Percentiles rank a stretch among this genome's conserved stretches.
Evolutionary conservation across 768 basidiomycete species (phyloP).

Genomic region (Pleurotus salmoneostramineus): DNA sequence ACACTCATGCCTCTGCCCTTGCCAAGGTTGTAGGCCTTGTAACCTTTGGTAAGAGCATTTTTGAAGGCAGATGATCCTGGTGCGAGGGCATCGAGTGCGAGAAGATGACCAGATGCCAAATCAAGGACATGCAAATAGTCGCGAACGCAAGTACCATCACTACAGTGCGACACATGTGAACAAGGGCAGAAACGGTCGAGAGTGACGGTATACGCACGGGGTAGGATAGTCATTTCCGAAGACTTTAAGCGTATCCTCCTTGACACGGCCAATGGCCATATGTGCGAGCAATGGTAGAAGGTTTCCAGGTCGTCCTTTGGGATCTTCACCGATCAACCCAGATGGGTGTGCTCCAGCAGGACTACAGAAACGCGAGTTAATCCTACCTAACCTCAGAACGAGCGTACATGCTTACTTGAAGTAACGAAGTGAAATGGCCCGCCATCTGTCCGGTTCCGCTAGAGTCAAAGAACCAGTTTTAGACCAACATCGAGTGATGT

Average conservation of each 20-base stretch:
- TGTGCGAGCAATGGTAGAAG: constrained; percentile 90
- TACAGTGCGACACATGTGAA: constrained; percentile 19
- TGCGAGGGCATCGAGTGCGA: constrained; percentile 73
- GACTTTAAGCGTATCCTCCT: constrained; percentile 67
- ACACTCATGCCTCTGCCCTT: constrained; percentile 91
- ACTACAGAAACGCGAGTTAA: constrained; percentile 31
- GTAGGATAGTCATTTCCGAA: constrained; percentile 99
- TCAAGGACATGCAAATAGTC: constrained; percentile 95
- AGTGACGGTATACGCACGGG: constrained; percentile 41
- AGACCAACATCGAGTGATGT: neutral
- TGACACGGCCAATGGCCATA: constrained; percentile 88
- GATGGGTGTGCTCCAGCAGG: constrained; percentile 99
- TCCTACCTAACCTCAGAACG: neutral
- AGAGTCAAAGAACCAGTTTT: constrained; percentile 9
- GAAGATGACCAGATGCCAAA: constrained; percentile 89
- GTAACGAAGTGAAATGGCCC: constrained; percentile 86
- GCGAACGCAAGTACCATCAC: constrained; percentile 97
- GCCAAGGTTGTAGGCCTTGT: constrained; percentile 96
- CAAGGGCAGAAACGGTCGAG: neutral
- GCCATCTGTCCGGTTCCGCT: constrained; percentile 74
- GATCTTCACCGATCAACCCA: constrained; percentile 93
- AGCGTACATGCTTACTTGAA: constrained; percentile 70
- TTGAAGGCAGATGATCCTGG: constrained; percentile 59
- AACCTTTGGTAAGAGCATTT: constrained; percentile 50
- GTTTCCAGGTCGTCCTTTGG: constrained; percentile 93